These are phyloP conservation scores for Didymella keratinophila DNA, from an alignment of 2,329 filamentous ascomycete genomes.

Conservation along the genomic window DNA sequence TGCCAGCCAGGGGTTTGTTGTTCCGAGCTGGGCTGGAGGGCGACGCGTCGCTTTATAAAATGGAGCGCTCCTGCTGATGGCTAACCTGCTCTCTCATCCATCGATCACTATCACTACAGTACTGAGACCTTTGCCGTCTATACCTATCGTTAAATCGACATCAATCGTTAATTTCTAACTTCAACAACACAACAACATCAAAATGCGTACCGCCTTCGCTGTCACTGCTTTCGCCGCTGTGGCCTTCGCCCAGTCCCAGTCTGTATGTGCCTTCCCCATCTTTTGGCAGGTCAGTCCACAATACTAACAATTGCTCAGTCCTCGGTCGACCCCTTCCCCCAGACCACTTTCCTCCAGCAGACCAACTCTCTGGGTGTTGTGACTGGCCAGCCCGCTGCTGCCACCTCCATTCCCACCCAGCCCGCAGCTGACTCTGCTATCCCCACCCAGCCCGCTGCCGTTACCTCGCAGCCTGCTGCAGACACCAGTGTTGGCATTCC, in stretches of 20 bases:
- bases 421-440: constrained; percentile 35
- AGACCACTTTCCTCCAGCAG: constrained; percentile 39
- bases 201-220: constrained; percentile 40
- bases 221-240: constrained; percentile 36
- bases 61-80: not conserved
- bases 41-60: constrained; percentile 18
- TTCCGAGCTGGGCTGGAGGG: constrained; percentile 14
- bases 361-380: constrained; percentile 46
- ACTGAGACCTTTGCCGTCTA: constrained; percentile 16
- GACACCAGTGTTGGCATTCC: constrained; percentile 33
- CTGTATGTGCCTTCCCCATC: constrained; percentile 24
- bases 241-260: constrained; percentile 33
- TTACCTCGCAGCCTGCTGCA: constrained; percentile 30
- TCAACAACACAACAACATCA: constrained; percentile 22
- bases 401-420: constrained; percentile 35
- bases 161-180: constrained; percentile 21
- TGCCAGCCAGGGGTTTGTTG: constrained; percentile 19
- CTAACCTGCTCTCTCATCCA: not conserved
- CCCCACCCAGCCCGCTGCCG: constrained; percentile 40
- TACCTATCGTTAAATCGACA: constrained; percentile 9
- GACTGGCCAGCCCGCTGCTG: constrained; percentile 38
- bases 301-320: constrained; percentile 21
- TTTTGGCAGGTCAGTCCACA: constrained; percentile 9
- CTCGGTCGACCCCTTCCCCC: constrained; percentile 34
- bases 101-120: constrained; percentile 7